Percentiles rank a stretch among this genome's conserved stretches.
Evolutionary conservation across 208 protist species (phyloP).

Genomic region (Porcisia hertigi): DNA sequence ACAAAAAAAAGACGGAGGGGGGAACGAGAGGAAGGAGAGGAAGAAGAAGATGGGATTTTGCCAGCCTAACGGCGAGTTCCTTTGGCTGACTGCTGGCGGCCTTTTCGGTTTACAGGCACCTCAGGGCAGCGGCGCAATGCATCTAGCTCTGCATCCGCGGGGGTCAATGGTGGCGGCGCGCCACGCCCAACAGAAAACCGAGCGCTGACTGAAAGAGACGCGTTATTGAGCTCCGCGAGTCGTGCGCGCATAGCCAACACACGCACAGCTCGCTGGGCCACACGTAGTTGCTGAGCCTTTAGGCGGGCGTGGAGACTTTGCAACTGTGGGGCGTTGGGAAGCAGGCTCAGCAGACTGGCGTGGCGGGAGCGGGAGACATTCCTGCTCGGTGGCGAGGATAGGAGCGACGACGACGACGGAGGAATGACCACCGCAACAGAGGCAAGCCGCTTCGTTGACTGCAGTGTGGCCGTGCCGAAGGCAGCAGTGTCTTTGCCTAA

Average conservation of each 20-base stretch:
- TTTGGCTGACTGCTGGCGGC: slow-evolving; percentile 16
- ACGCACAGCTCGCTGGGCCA: slow-evolving; percentile 32
- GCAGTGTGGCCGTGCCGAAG: neutral
- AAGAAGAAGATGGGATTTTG: neutral
- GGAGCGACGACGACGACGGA: neutral
- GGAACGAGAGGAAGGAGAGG: too few relatives aligned
- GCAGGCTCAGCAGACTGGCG: slow-evolving; percentile 3
- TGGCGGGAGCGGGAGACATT: slow-evolving; percentile 13
- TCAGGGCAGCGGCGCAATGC: slow-evolving; percentile 13
- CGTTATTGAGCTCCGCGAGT: slow-evolving; percentile 25
- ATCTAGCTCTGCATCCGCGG: slow-evolving; percentile 31
- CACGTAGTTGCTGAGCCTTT: slow-evolving; percentile 14
- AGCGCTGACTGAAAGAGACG: slow-evolving; percentile 31
- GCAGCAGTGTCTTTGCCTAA: neutral
- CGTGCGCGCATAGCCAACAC: slow-evolving; percentile 33
- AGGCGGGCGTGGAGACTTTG: slow-evolving; percentile 11
- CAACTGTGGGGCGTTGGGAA: neutral
- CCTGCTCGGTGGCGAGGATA: slow-evolving; percentile 5
- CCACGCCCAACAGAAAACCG: slow-evolving; percentile 53
- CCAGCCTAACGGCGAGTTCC: slow-evolving; percentile 7
- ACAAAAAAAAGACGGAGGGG: too few relatives aligned
- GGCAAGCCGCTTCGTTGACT: neutral
- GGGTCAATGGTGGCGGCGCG: slow-evolving; percentile 17
- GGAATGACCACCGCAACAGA: neutral
- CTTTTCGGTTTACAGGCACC: slow-evolving; percentile 11